Percentiles rank a stretch among this genome's conserved stretches.
These are phyloP conservation scores for Rhodotorula sp. DNA, from an alignment of 1,284 basidiomycete genomes.

Conservation along the genomic window DNA sequence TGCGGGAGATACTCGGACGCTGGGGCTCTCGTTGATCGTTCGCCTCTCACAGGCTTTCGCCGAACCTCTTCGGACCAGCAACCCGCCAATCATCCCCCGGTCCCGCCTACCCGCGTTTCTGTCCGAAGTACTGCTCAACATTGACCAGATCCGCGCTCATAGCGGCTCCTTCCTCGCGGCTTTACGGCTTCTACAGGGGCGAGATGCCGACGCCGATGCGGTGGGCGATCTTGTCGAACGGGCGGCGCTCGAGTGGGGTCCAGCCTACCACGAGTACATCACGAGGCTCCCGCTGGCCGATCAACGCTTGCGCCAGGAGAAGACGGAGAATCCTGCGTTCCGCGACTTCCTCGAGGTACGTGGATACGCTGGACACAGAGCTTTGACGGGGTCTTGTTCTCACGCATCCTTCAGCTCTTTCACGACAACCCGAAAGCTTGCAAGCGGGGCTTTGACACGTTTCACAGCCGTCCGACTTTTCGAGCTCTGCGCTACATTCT, in stretches of 20 bases:
- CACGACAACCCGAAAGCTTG: slow-evolving; percentile 71
- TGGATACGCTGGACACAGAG: slow-evolving; percentile 1
- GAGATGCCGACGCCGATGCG: slow-evolving; percentile 74
- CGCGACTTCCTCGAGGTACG: slow-evolving; percentile 80
- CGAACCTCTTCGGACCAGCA: slow-evolving; percentile 65
- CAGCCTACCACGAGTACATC: slow-evolving; percentile 80
- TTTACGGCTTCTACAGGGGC: slow-evolving; percentile 81
- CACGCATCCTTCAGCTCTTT: slow-evolving; percentile 56
- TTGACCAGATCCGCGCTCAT: slow-evolving; percentile 75
- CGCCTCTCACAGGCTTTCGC: slow-evolving; percentile 64
- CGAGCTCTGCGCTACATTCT: slow-evolving; percentile 85
- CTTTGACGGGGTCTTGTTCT: background rate
- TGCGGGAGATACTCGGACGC: slow-evolving; percentile 12
- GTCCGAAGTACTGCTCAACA: slow-evolving; percentile 81
- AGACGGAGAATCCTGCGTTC: slow-evolving; percentile 77
- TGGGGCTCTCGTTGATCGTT: background rate
- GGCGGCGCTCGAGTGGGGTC: slow-evolving; percentile 81
- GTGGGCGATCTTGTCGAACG: slow-evolving; percentile 89
- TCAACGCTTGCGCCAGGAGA: slow-evolving; percentile 77
- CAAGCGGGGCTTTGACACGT: slow-evolving; percentile 78
- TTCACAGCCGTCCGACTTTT: slow-evolving; percentile 83
- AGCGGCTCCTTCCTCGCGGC: slow-evolving; percentile 78
- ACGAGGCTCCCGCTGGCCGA: slow-evolving; percentile 83
- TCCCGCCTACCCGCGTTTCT: slow-evolving; percentile 74
- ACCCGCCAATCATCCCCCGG: slow-evolving; percentile 74